Evolutionary conservation across 768 basidiomycete species (phyloP), one percentile per base, ranked within the genome.

Genomic region (Kwoniella mangroviensis): DNA sequence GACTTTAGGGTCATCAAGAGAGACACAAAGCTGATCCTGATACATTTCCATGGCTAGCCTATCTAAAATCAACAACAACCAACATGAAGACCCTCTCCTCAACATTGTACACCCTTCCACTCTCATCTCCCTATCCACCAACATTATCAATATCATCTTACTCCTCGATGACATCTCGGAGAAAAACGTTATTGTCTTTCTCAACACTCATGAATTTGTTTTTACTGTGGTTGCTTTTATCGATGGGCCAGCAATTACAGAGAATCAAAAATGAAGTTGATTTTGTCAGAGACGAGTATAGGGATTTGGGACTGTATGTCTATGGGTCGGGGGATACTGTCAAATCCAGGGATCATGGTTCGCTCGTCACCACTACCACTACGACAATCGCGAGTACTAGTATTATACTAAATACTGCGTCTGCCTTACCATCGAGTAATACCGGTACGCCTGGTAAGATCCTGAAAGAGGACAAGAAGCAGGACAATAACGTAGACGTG

Each of bases 221-320:
- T 66, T 53, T 76, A 34, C 65, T 79, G 3, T 79, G 73, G 66
- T 60, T 76, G 7, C 28, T 79, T 9, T 28, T 79, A 1, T 79
- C 77, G 17, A 65, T 79, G 63, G 75, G 61, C 13, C 75, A 76
- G 59, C 77, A 76, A 42, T 56, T 79, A 12, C 77, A 79, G 64
- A 43, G 77, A 34, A 43, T 79, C 19, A 51, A 72, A 40, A 74
- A 42, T 55, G 75, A 79, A 58, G 70, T 79, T 17, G 66, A 72
- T 3, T 79, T 76, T 60, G 68, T 79, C 11, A 64, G 67, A 10
- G 77, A 79, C 15, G 77, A 79, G 53, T 63, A 73, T 12, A 67
- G 65, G 24, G 77, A 79, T 75, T 58, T 79, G 53, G 53, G 75
- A 53, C 12, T 68, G 53, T 75, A 76, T 49, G 68, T 68, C 7